phyloP scores from a whole-genome alignment of 805 yeast species.

The Candida xiaguanensis region DNA sequence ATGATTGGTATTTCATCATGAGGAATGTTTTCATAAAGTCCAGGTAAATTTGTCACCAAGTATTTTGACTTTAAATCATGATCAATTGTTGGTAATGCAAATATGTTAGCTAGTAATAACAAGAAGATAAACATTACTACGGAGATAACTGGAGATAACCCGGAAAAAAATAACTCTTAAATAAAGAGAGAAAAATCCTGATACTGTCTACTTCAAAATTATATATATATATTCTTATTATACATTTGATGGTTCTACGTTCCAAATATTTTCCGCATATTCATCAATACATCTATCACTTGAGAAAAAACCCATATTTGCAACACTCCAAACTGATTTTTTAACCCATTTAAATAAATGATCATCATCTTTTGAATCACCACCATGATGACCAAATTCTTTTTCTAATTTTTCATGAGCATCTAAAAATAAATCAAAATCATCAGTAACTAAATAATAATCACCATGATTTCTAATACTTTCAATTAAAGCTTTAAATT shows the following conservation, averaged over 20 bases:
- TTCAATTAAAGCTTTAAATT: conserved; percentile 65
- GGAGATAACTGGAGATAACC: not conserved
- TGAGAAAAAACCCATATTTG: conserved; percentile 90
- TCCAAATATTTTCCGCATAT: conserved; percentile 91
- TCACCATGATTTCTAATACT: conserved; percentile 74
- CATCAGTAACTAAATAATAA: conserved; percentile 82
- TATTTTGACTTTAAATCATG: conserved; percentile 9
- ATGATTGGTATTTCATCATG: conserved; percentile 41
- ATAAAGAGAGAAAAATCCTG: not conserved
- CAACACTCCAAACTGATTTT: conserved; percentile 74
- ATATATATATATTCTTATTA: not conserved
- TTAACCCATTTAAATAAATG: conserved; percentile 67
- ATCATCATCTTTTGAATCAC: conserved; percentile 43
- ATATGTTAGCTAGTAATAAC: not conserved
- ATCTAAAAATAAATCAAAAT: conserved; percentile 80
- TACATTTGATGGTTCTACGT: conserved; percentile 64
- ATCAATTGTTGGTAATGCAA: not conserved
- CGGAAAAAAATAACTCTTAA: not conserved
- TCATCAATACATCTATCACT: conserved; percentile 90
- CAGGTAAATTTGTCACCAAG: conserved; percentile 35
- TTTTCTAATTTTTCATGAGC: conserved; percentile 76
- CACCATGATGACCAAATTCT: conserved; percentile 51
- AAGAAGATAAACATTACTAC: not conserved
- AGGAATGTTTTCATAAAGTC: conserved; percentile 28
- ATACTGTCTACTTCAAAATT: not conserved